Evolutionary conservation across 2,329 filamentous ascomycete genomes (phyloP).

Genomic region (Exophiala sideris): DNA sequence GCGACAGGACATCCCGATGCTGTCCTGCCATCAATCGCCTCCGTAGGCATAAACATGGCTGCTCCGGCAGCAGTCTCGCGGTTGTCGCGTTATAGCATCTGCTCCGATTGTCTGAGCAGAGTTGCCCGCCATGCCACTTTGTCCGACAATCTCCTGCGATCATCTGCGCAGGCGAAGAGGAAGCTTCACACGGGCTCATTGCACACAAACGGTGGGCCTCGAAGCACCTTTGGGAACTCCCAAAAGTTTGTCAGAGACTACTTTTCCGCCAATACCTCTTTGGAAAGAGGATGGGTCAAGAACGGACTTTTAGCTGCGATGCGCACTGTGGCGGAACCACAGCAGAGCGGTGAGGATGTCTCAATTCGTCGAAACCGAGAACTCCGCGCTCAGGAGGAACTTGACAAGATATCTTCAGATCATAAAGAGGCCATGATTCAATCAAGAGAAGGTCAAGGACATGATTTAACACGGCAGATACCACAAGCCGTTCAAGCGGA

Average conservation of each 20-base stretch:
- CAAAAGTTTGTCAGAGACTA: constrained; percentile 28
- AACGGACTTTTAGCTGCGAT: constrained; percentile 26
- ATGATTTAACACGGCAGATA: not conserved
- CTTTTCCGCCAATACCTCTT: constrained; percentile 29
- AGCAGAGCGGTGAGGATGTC: not conserved
- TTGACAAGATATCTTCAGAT: constrained; percentile 6
- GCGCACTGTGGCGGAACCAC: constrained; percentile 18
- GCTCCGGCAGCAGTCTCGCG: constrained; percentile 22
- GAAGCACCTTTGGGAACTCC: constrained; percentile 10
- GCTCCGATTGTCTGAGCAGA: constrained; percentile 17
- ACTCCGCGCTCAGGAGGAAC: constrained; percentile 8
- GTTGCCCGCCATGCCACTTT: constrained; percentile 10
- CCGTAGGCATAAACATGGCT: constrained; percentile 16
- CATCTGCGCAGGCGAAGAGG: constrained; percentile 19
- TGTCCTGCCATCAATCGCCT: constrained; percentile 1
- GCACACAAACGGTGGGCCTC: constrained; percentile 2
- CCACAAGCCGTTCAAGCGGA: not conserved
- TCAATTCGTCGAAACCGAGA: not conserved
- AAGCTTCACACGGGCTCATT: constrained; percentile 23
- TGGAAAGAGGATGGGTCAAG: constrained; percentile 29
- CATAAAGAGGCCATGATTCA: constrained; percentile 3
- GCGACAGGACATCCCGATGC: not conserved
- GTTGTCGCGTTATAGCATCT: constrained; percentile 15
- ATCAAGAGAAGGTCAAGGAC: not conserved
- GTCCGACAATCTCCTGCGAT: constrained; percentile 15